Base-by-base conservation (phyloP, 176 grass and related monocot species). In the Triticum turgidum region DNA sequence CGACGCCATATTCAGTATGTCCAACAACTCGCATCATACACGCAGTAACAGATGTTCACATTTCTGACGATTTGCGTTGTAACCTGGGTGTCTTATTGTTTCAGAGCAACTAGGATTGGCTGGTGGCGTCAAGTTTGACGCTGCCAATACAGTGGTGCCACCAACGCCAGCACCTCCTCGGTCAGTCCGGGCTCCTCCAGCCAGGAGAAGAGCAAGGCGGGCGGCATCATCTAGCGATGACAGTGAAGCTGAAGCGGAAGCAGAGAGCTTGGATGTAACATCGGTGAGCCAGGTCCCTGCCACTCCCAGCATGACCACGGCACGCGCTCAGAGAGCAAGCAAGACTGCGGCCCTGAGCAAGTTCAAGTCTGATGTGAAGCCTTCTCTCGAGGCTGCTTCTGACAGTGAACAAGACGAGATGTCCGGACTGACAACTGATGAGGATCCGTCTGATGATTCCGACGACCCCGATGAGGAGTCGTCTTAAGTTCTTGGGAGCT, bases 51-150 rank as follows among this genome's bases (percentile, higher is more conserved):
- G 38, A 47, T 1, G 27, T 76, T 82, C 39, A 14, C 9, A 54
- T 78, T 76, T 33, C 20, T 65, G 29, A 42, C 25, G 29, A 30
- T 64, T 86, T 10, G 37, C 15, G 38, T 34, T 9, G 0, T 38
- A 76, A 76, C 49, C 11, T 82, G 58, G 32, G 25, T 63, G 21
- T 56, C 51, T 76, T 70, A 5, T 78, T 79, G 58, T 81, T 11
- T 78, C 90, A 98, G 96, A 74, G 11, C 92, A 92, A 83, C 87
- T 98, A 47, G 96, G 93, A 80, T 82, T 92, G 62, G 86, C 91
- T 32, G 88, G 42, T 7, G 87, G 77, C 29, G 41, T 94, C 35
- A 93, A 82, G 22, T 72, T 95, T 51, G 89, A 90, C n/a, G 35
- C 25, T n/a, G 45, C 14, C 32, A 87, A 68, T 79, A 47, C 51